phyloP scores from a whole-genome alignment of 352 stramenopile genomes.

The Phytopythium montanum region DNA sequence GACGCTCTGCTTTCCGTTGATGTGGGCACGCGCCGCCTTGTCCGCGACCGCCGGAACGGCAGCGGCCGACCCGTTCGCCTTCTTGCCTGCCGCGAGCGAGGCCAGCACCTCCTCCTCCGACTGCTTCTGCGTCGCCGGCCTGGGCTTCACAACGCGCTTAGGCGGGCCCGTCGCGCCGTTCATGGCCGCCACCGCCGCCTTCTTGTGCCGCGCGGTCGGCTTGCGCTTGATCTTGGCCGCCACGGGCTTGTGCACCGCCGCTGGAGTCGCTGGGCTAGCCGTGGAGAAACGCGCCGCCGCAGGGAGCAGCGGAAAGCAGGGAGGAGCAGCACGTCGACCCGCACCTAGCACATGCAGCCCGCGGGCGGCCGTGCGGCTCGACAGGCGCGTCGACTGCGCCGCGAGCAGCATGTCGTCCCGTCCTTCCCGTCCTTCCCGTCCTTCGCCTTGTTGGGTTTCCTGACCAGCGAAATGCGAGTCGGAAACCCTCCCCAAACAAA shows the following conservation, averaged over 20 bases:
- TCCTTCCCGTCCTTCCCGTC: neutral
- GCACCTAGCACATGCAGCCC: neutral
- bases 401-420: conserved; percentile 1
- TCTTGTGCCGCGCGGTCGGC: conserved; percentile 24
- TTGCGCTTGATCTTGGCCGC: conserved; percentile 28
- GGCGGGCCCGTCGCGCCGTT: conserved; percentile 11
- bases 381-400: conserved; percentile 1
- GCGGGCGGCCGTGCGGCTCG: neutral
- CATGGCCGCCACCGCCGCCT: conserved; percentile 10
- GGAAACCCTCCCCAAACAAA: too few relatives aligned
- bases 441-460: neutral
- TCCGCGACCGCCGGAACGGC: conserved; percentile 1
- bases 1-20: conserved; percentile 12
- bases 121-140: conserved; percentile 24
- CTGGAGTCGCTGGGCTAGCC: neutral
- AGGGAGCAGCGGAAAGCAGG: neutral
- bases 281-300: neutral
- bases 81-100: conserved; percentile 13
- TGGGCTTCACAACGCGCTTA: conserved; percentile 4
- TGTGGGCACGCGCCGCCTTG: neutral
- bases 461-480: neutral
- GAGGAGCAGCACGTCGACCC: neutral
- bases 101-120: conserved; percentile 33
- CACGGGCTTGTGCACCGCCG: conserved; percentile 16
- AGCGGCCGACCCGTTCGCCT: conserved; percentile 8